A percentile compares a stretch with the other conserved stretches of the same genome.
phyloP scores from a whole-genome alignment of 441 rosid species.

The Gossypium lobatum region DNA sequence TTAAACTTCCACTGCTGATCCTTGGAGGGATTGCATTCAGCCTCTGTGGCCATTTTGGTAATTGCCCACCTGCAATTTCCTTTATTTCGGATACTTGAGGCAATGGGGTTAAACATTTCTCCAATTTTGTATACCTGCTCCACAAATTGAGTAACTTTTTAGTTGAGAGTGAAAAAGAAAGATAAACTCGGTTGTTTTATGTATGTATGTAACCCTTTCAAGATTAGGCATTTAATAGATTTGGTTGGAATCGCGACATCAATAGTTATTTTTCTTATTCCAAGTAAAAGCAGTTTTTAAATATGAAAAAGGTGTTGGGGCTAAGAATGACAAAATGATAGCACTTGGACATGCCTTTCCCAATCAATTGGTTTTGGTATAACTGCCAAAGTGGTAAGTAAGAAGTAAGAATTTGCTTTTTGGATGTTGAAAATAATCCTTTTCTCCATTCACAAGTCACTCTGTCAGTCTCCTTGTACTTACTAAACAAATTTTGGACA shows the following conservation, averaged over 20 bases:
- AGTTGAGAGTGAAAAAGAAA: too few relatives aligned
- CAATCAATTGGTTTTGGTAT: not conserved
- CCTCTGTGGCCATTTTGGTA: conserved; percentile 56
- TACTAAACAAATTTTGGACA: not conserved
- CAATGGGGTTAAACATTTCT: conserved; percentile 49
- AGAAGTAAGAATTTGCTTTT: not conserved
- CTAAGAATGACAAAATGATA: not conserved
- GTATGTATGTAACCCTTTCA: too few relatives aligned
- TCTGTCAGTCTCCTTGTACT: not conserved
- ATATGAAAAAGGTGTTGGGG: not conserved
- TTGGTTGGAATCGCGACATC: not conserved
- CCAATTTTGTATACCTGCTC: conserved; percentile 53
- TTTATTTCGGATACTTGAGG: conserved; percentile 41
- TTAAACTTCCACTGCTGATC: conserved; percentile 29
- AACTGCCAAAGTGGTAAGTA: not conserved
- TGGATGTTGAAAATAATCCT: not conserved
- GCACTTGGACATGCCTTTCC: not conserved
- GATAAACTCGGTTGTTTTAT: too few relatives aligned
- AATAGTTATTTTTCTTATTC: not conserved
- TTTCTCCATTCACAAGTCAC: conserved; percentile 1
- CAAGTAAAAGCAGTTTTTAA: not conserved
- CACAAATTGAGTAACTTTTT: not conserved
- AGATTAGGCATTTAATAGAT: too few relatives aligned
- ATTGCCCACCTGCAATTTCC: conserved; percentile 42
- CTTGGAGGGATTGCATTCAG: conserved; percentile 49